Percentiles rank a stretch among this genome's conserved stretches.
phyloP scores from a whole-genome alignment of 2,329 filamentous ascomycete genomes.

The Talaromyces verruculosus region DNA sequence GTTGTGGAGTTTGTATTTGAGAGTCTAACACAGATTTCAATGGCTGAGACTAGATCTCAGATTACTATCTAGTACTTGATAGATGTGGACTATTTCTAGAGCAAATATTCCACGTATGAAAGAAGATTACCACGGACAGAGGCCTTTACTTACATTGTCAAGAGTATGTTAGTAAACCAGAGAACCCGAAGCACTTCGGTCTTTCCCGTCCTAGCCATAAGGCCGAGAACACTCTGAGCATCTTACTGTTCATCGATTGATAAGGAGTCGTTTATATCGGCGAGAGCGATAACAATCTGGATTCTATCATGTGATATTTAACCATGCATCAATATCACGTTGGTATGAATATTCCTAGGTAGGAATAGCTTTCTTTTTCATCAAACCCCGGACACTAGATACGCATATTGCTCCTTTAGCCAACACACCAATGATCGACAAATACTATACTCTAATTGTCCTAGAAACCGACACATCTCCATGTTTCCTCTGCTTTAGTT shows the following conservation, averaged over 20 bases:
- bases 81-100: neutral
- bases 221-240: neutral
- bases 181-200: neutral
- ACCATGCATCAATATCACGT: neutral
- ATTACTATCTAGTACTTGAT: neutral
- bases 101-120: neutral
- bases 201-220: neutral
- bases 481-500: neutral
- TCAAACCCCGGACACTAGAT: neutral
- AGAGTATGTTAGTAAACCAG: neutral
- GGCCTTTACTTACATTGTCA: neutral
- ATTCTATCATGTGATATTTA: neutral
- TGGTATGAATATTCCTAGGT: neutral
- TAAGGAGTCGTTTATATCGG: neutral
- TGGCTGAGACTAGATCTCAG: neutral
- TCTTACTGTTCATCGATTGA: neutral
- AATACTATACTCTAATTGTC: neutral
- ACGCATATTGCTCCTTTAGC: neutral
- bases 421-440: constrained; percentile 1
- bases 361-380: neutral
- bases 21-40: neutral
- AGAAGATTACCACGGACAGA: neutral
- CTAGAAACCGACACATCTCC: neutral
- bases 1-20: neutral
- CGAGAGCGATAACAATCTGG: neutral